phyloP scores from a whole-genome alignment of 148 eudicot genomes.

The Chenopodium suecicum region DNA sequence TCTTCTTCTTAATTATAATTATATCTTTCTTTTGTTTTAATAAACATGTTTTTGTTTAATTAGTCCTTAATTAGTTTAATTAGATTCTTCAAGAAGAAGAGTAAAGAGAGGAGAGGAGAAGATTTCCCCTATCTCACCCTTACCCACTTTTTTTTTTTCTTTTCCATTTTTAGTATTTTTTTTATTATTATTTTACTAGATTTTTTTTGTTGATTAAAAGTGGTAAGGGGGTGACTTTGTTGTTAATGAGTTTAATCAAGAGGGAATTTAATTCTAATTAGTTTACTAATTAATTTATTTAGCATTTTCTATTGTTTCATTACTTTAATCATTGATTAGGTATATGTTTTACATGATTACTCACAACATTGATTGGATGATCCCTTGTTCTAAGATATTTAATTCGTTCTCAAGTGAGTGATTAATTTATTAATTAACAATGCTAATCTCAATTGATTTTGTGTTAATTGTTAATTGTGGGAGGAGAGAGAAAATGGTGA shows the following conservation, averaged over 20 bases:
- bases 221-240: constrained; percentile 15
- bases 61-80: constrained; percentile 10
- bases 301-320: not conserved
- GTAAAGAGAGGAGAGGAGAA: not conserved
- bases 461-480: not conserved
- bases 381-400: too few relatives aligned
- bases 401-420: too few relatives aligned
- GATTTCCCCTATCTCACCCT: not conserved
- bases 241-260: constrained; percentile 20
- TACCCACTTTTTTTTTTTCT: not conserved
- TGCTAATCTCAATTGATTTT: not conserved
- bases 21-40: constrained; percentile 3
- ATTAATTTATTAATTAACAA: not conserved
- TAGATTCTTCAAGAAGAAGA: not conserved
- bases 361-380: too few relatives aligned
- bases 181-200: not conserved
- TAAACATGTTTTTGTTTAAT: not conserved
- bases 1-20: constrained; percentile 30
- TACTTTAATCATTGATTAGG: not conserved
- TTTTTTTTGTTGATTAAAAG: constrained; percentile 12
- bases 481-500: not conserved
- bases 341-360: too few relatives aligned
- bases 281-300: too few relatives aligned
- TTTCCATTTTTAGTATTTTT: not conserved
- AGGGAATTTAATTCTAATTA: not conserved